Evolutionary conservation across 805 yeast species (phyloP).

Genomic region (Yamadazyma philogaea): DNA sequence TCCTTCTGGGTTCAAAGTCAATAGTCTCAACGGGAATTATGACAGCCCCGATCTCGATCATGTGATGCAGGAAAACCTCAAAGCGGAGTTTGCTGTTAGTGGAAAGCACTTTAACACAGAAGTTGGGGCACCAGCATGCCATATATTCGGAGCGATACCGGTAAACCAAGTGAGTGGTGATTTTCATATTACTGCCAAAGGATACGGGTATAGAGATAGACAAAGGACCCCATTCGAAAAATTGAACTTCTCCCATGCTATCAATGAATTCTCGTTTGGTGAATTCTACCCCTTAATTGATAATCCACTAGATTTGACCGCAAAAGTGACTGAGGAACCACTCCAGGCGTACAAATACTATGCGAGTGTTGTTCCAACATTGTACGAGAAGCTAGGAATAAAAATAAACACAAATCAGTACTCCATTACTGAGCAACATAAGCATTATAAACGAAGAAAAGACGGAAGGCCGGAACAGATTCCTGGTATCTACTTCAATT

Average conservation of each 20-base stretch:
- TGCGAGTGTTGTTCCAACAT: slow-evolving; percentile 80
- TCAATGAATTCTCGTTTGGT: slow-evolving; percentile 88
- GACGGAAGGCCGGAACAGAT: slow-evolving; percentile 24
- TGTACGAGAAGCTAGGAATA: slow-evolving; percentile 67
- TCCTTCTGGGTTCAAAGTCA: slow-evolving; percentile 27
- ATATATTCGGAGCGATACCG: slow-evolving; percentile 76
- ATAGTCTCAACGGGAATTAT: slow-evolving; percentile 44
- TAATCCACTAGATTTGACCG: slow-evolving; percentile 84
- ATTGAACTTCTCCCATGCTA: slow-evolving; percentile 78
- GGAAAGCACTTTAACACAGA: slow-evolving; percentile 42
- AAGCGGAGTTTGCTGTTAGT: slow-evolving; percentile 55
- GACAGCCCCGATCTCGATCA: slow-evolving; percentile 64
- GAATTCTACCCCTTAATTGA: slow-evolving; percentile 80
- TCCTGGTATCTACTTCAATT: slow-evolving; percentile 81
- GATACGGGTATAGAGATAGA: slow-evolving; percentile 56
- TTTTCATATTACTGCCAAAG: slow-evolving; percentile 78
- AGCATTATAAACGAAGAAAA: slow-evolving; percentile 12
- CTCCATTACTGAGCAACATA: slow-evolving; percentile 58
- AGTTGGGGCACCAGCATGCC: slow-evolving; percentile 71
- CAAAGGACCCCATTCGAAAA: slow-evolving; percentile 46
- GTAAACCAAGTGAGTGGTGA: slow-evolving; percentile 85
- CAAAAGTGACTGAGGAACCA: slow-evolving; percentile 49
- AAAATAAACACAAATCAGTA: slow-evolving; percentile 81
- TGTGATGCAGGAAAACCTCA: slow-evolving; percentile 60
- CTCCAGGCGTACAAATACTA: slow-evolving; percentile 59